A percentile compares a stretch with the other conserved stretches of the same genome.
Conservation (phyloP, 306 rosid genomes). For the Medicago lupulina region DNA sequence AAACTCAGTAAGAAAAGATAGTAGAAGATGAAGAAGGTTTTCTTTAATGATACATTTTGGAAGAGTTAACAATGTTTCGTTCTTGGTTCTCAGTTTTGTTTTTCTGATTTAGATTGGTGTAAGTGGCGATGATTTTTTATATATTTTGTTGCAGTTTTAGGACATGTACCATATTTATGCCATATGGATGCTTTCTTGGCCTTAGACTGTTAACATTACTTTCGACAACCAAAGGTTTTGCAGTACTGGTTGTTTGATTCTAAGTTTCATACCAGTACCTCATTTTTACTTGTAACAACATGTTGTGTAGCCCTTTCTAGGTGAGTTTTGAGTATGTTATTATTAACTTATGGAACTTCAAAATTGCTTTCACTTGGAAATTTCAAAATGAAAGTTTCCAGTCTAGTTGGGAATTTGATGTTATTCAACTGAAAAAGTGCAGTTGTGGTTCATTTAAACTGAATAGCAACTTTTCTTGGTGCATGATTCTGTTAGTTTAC, state of each 20-base stretch:
- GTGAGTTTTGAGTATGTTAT: slow-evolving; percentile 29
- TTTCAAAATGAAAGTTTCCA: slow-evolving; percentile 6
- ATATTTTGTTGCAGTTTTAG: slow-evolving; percentile 52
- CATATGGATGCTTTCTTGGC: slow-evolving; percentile 40
- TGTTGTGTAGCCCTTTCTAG: slow-evolving; percentile 32
- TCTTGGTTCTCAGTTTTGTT: slow-evolving; percentile 30
- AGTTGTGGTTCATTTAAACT: too few species aligned
- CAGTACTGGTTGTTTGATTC: slow-evolving; percentile 38
- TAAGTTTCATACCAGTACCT: slow-evolving; percentile 26
- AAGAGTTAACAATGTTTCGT: slow-evolving; percentile 24
- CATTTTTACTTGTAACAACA: slow-evolving; percentile 30
- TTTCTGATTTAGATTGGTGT: slow-evolving; percentile 44
- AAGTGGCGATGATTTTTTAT: slow-evolving; percentile 35
- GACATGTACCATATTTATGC: slow-evolving; percentile 55
- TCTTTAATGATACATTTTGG: slow-evolving; percentile 36
- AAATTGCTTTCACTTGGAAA: slow-evolving; percentile 12
- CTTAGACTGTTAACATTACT: slow-evolving; percentile 31
- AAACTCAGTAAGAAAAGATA: slow-evolving; percentile 51
- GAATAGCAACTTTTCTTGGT: too few species aligned
- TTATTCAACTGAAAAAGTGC: too few species aligned
- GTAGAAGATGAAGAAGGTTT: slow-evolving; percentile 41
- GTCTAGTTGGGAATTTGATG: neutral
- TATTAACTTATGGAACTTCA: slow-evolving; percentile 34
- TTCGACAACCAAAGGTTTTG: slow-evolving; percentile 43
- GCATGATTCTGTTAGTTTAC: too few species aligned